Base-by-base conservation (phyloP, 495 filamentous ascomycete genomes). In the Neurospora sp. region DNA sequence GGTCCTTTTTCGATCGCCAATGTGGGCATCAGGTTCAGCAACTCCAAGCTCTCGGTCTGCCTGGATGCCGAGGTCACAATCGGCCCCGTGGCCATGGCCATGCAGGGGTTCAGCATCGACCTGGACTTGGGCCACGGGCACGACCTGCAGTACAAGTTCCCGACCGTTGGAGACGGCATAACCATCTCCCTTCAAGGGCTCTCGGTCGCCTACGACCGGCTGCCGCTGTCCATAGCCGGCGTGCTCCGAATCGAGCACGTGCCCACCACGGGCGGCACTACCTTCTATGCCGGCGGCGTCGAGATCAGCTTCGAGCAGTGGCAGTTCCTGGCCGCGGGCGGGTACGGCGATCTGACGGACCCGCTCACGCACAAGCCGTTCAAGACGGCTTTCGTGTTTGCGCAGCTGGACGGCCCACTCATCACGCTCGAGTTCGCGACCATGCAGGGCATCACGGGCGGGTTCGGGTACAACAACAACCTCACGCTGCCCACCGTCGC, bases 351-450 rank as follows among this genome's bases (percentile, higher is more conserved):
- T 6, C 16, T 73, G 12, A 70, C 73, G 1, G 70, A 61, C 12
- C 45, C 68, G 12, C 39, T 68, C 39, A 40, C n/a, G 7, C n/a
- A 41, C 17, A 27, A 70, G 35, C 79, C 79, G 40, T 41, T 41
- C 74, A 79, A 73, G 20, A 75, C 81, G 3, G 73, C 80, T n/a
- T 84, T 83, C 71, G 70, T 86, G 14, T 84, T 82, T 74, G 82
- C 72, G n/a, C 70, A 72, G 20, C 73, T 86, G 8, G 74, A 83
- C 6, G 85, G 85, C 8, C 85, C 83, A 0, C 73, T 86, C 40
- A 41, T 83, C 31, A 72, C 69, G 0, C 71, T 86, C 10, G 81
- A 79, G 38, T 82, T 82, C 72, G 83, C 80, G 3, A 76, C 75
- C 17, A 78, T 86, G 35, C 76, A 39, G 1, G 73, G 74, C 38